Base-by-base conservation (phyloP, 768 basidiomycete genomes). In the Mrakia blollopis region DNA sequence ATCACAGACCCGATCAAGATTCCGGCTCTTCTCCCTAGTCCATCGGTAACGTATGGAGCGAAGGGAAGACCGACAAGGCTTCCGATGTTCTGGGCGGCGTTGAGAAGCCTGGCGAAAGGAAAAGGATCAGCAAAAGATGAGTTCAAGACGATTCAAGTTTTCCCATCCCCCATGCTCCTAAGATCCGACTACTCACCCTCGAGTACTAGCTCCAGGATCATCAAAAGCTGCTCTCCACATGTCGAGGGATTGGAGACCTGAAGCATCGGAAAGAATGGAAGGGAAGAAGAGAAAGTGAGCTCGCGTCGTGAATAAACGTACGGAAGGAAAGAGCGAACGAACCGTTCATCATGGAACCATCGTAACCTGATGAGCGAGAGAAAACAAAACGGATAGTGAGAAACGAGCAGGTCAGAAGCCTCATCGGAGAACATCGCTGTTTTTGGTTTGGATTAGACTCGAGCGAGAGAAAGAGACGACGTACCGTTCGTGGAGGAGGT, bases 81-180 rank as follows among this genome's bases (percentile, higher is more conserved):
- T 75, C 91, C 91, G 77, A 92, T 90, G 81, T 89, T 91, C 89
- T 92, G 91, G 73, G 91, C 91, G 74, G 90, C 91, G 80, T 90
- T 91, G 70, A 91, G 86, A 25, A 91, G 83, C 81, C 91, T 90
- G 41, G 91, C 86, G 80, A 84, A 88, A 47, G 87, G 85, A 61
- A 35, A 23, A 35, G 23, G 65, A 41, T 11, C 7, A 65, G 21
- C 11, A 44, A 41, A 47, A 23, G 35, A 39, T 18, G 41, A 74
- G 52, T 23, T 25, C 8, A n/a, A 61, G 32, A 11, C 8, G 6
- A 37, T 35, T 25, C 1, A 21, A 37, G 8, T 23, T 10, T 1
- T 23, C 63, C 10, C 18, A 35, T 30, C 37, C 5, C 23, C 50
- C 14, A 35, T 30, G 9, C 5, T 16, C 50, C 14, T 16, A 4